A percentile compares a stretch with the other conserved stretches of the same genome.
phyloP scores from a whole-genome alignment of 441 rosid species.

The Pelargonium australe region DNA sequence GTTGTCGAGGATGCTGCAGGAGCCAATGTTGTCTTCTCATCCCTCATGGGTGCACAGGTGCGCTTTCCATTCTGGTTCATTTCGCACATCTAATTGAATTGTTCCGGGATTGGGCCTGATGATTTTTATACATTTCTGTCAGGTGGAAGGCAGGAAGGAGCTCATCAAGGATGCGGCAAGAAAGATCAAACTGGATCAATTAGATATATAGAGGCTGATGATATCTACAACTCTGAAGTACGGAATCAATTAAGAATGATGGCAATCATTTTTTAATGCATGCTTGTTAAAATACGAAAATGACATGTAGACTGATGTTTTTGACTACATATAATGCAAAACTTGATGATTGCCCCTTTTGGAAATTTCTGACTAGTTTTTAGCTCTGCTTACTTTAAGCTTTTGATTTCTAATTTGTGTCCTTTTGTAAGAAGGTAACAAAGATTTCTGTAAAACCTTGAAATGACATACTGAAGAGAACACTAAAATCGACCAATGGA shows the following conservation, averaged over 20 bases:
- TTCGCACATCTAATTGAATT: neutral
- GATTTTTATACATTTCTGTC: neutral
- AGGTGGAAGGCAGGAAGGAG: constrained; percentile 82
- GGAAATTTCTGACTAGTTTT: too few relatives aligned
- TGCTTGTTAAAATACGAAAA: neutral
- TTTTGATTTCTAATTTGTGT: too few relatives aligned
- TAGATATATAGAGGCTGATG: constrained; percentile 51
- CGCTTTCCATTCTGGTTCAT: constrained; percentile 11
- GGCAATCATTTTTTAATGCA: neutral
- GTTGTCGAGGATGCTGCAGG: constrained; percentile 66
- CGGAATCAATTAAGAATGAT: neutral
- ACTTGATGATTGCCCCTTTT: too few relatives aligned
- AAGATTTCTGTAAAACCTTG: too few relatives aligned
- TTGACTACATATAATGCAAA: too few relatives aligned
- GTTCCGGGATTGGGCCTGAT: neutral
- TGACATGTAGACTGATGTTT: too few relatives aligned
- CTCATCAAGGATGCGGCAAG: constrained; percentile 60
- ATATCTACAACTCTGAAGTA: neutral
- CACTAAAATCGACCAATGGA: too few relatives aligned
- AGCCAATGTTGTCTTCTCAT: constrained; percentile 61
- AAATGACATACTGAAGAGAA: too few relatives aligned
- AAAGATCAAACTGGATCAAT: constrained; percentile 47
- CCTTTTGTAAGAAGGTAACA: too few relatives aligned
- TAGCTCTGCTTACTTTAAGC: too few relatives aligned
- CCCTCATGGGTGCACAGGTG: constrained; percentile 82